Conservation (phyloP, 208 protist genomes). For the Eutreptiella sp. region DNA sequence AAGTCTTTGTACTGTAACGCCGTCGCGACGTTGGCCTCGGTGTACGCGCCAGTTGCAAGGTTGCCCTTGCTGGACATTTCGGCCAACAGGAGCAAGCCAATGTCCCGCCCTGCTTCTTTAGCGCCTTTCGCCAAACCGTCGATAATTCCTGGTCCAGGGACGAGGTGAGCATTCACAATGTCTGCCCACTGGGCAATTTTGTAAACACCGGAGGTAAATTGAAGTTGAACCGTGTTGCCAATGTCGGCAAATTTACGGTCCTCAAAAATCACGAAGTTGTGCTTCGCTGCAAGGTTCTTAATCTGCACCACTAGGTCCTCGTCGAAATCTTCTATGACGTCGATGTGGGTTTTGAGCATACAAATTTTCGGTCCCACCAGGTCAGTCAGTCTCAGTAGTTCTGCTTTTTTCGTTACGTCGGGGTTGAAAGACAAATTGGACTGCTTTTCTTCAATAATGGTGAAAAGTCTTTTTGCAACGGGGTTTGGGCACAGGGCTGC, state of each 20-base stretch:
- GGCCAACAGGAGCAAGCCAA: constrained; percentile 43
- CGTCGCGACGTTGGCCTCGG: constrained; percentile 40
- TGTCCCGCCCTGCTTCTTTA: constrained; percentile 14
- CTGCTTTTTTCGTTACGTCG: constrained; percentile 42
- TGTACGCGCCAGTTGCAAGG: constrained; percentile 41
- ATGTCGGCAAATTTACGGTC: constrained; percentile 85
- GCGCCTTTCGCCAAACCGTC: constrained; percentile 36
- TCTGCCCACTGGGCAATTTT: constrained; percentile 58
- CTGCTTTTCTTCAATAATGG: constrained; percentile 54
- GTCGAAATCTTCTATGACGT: constrained; percentile 46
- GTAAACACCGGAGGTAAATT: constrained; percentile 60
- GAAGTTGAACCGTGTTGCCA: constrained; percentile 51
- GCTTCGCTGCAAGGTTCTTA: constrained; percentile 42
- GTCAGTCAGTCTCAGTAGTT: constrained; percentile 30
- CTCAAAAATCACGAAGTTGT: constrained; percentile 79
- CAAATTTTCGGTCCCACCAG: constrained; percentile 47
- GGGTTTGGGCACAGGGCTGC: no score
- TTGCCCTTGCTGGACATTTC: constrained; percentile 40
- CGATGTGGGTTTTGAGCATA: constrained; percentile 67
- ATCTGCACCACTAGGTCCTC: constrained; percentile 28
- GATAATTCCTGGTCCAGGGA: constrained; percentile 45
- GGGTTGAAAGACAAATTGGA: constrained; percentile 54
- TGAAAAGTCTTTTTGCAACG: constrained; percentile 46
- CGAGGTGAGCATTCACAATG: constrained; percentile 47
- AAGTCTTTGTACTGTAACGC: constrained; percentile 42